Evolutionary conservation across 1,284 basidiomycete species (phyloP), one percentile per base, ranked within the genome.

Genomic region (Sporisorium sorghi): DNA sequence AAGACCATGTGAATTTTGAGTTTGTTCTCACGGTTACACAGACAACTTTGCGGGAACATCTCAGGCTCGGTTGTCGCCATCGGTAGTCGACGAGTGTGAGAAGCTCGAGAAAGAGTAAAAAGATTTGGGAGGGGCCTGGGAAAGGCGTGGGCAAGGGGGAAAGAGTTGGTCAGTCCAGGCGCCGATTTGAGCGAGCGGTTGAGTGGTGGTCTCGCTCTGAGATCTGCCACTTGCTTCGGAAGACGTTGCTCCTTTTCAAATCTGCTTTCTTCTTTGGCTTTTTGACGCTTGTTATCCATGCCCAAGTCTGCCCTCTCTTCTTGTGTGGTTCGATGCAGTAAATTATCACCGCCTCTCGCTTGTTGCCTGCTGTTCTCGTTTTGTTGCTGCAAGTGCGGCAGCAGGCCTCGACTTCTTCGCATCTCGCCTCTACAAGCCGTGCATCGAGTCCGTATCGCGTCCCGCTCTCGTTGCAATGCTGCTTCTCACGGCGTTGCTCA

Each of bases 161-260:
- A 15, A 26, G 23, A 12, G 23, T 39, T 39, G n/a, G n/a, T n/a
- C n/a, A n/a, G n/a, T n/a, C n/a, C n/a, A n/a, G n/a, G n/a, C n/a
- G n/a, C n/a, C n/a, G n/a, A n/a, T n/a, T n/a, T n/a, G n/a, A n/a
- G n/a, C n/a, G n/a, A n/a, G n/a, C n/a, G n/a, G n/a, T n/a, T n/a
- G n/a, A n/a, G n/a, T n/a, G n/a, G n/a, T n/a, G n/a, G n/a, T 33
- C 42, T 47, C 39, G 40, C 51, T 53, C 21, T n/a, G n/a, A 32
- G 30, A 28, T 48, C 26, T 14, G 37, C 56, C 30, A 28, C n/a
- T n/a, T 59, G 60, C 67, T 64, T 70, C 67, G 67, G 67, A 70
- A 70, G 60, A 70, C 60, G 32, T 46, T 70, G 67, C 60, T 70
- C 67, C 67, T 63, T 70, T 63, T 60, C 40, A 63, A n/a, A 69